Percentiles rank a stretch among this genome's conserved stretches.
Conservation (phyloP, 345 rosid genomes). For the Citrus medica region DNA sequence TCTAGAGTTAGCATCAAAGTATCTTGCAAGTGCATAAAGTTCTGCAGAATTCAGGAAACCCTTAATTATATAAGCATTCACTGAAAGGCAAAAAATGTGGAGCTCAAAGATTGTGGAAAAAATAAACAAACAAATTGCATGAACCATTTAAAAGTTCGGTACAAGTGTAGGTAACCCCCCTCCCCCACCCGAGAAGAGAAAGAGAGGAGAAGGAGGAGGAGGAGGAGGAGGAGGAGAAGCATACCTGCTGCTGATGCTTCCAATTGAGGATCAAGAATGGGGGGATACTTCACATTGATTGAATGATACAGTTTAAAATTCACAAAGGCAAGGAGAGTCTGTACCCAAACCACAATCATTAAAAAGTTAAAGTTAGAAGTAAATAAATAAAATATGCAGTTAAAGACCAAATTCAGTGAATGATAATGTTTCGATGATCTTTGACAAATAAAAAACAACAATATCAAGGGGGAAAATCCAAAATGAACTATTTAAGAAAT, state of each 20-base stretch:
- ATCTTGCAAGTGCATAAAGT: conserved; percentile 87
- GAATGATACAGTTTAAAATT: conserved; percentile 84
- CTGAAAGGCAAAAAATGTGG: background rate
- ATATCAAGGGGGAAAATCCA: background rate
- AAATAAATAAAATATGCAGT: conserved; percentile 1
- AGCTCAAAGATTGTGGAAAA: background rate
- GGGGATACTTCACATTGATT: conserved; percentile 81
- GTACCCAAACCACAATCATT: conserved; percentile 30
- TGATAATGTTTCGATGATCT: background rate
- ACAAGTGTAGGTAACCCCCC: background rate
- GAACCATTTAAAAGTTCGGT: background rate
- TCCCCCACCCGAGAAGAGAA: background rate
- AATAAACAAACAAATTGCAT: background rate
- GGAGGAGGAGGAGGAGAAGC: background rate
- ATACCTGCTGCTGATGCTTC: conserved; percentile 93
- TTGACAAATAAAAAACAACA: background rate
- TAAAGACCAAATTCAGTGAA: background rate
- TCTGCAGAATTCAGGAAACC: conserved; percentile 41
- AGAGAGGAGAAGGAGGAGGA: background rate
- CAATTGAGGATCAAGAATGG: conserved; percentile 79
- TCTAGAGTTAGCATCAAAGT: conserved; percentile 59
- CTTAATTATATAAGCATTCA: background rate
- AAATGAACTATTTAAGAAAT: background rate
- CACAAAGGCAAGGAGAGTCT: conserved; percentile 82
- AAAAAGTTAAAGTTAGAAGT: background rate